These are phyloP conservation scores for slime mould (Dictyostelium discoideum) DNA, from an alignment of 78 protist genomes.

Conservation along the genomic window dicty_2.7 NC_007088.5:3070501-3071000, in stretches of 20 bases:
- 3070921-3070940: conserved; percentile 33
- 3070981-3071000: conserved; percentile 58
- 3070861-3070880: not conserved
- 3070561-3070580: not conserved
- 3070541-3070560: not conserved
- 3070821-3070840: not conserved
- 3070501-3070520: no score
- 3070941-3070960: not conserved
- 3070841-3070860: no score
- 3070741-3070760: conserved; percentile 70
- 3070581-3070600: not conserved
- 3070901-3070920: conserved; percentile 23
- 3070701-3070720: conserved; percentile 17
- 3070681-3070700: not conserved
- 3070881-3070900: conserved; percentile 8
- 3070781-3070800: not conserved
- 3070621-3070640: not conserved
- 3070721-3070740: conserved; percentile 30
- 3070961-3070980: not conserved
- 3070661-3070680: not conserved
- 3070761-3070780: conserved; percentile 25
- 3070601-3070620: not conserved
- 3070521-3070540: not conserved
- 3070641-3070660: no score
- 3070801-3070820: not conserved